A percentile compares a stretch with the other conserved stretches of the same genome.
Conservation (phyloP, 2,329 filamentous ascomycete genomes). For the Stenocarpella maydis region DNA sequence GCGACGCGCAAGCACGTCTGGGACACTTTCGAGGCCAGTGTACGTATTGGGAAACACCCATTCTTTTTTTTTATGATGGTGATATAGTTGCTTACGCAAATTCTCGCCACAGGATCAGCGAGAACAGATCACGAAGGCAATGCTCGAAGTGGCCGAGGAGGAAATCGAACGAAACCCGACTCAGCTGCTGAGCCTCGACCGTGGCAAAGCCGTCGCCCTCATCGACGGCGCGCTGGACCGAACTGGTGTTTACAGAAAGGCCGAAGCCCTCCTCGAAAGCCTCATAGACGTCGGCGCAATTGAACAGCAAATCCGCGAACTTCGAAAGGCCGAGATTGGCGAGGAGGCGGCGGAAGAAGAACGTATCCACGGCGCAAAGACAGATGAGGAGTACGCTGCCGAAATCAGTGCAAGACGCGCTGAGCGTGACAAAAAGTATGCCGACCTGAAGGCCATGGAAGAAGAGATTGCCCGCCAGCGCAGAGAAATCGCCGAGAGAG, state of each 20-base stretch:
- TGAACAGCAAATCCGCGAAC: constrained; percentile 73
- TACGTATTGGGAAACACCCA: constrained; percentile 51
- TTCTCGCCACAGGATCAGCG: constrained; percentile 68
- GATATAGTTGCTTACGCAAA: background rate
- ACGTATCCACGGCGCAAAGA: constrained; percentile 70
- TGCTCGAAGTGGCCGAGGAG: constrained; percentile 74
- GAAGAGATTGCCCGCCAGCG: constrained; percentile 68
- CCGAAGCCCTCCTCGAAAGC: constrained; percentile 71
- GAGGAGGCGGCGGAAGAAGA: constrained; percentile 73
- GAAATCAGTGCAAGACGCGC: constrained; percentile 69
- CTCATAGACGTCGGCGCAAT: constrained; percentile 75
- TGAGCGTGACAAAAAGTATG: constrained; percentile 68
- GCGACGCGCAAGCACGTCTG: constrained; percentile 78
- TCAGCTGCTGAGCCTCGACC: constrained; percentile 76
- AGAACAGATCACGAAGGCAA: constrained; percentile 68
- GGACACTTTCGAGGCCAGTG: constrained; percentile 76
- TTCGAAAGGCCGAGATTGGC: constrained; percentile 73
- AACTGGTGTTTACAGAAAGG: constrained; percentile 77
- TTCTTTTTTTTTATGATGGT: too few relatives aligned
- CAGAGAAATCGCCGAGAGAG: constrained; percentile 61
- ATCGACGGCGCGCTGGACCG: constrained; percentile 82
- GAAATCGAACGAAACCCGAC: constrained; percentile 80
- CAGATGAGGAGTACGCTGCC: constrained; percentile 75
- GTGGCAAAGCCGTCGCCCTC: constrained; percentile 75
- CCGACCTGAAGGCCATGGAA: constrained; percentile 66